Base-by-base conservation (phyloP, 805 yeast species). In the Wickerhamomyces sydowiorum region DNA sequence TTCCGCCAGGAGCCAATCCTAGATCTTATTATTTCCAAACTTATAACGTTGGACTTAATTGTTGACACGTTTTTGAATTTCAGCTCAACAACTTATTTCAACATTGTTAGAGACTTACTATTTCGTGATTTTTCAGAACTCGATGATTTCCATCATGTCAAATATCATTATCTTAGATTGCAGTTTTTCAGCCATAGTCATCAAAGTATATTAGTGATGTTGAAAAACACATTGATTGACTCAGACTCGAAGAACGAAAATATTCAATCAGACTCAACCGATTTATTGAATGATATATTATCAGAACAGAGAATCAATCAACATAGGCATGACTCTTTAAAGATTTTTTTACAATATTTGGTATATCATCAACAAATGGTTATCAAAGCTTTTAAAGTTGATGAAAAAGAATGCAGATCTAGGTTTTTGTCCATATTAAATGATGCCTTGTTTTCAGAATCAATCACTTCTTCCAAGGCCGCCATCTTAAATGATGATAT, bases 21-120 rank as follows among this genome's bases (percentile, higher is more conserved):
- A n/a, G 64, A 59, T 23, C 44, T 73, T 34, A 50, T 73, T 1
- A 43, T 64, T 12, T 62, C 67, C 40, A 69, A 64, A 17, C 57
- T 72, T 32, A 46, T 69, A 3, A 48, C 55, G 3, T 37, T 74
- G 4, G 54, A 62, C 14, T 47, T 60, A 2, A 49, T 70, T 1
- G 55, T 66, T 6, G 66, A 64, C 14, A 49, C 69, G 5, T 56
- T 62, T 34, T 36, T 57, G 39, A 38, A 49, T 9, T 54, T 55
- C 36, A 45, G 50, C 24, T 42, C 57, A 7, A 23, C 49, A 39
- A 42, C 41, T 17, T 57, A 45, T 39, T 41, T 37, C 10, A 47
- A 38, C 13, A 44, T 54, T n/a, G 32, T 52, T 13, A 38, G 47
- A 36, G 60, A 57, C 7, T 36, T 57, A 14, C 28, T 56, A 7